These are phyloP conservation scores for Thraustotheca clavata DNA, from an alignment of 352 stramenopile species.

Conservation along the genomic window DNA sequence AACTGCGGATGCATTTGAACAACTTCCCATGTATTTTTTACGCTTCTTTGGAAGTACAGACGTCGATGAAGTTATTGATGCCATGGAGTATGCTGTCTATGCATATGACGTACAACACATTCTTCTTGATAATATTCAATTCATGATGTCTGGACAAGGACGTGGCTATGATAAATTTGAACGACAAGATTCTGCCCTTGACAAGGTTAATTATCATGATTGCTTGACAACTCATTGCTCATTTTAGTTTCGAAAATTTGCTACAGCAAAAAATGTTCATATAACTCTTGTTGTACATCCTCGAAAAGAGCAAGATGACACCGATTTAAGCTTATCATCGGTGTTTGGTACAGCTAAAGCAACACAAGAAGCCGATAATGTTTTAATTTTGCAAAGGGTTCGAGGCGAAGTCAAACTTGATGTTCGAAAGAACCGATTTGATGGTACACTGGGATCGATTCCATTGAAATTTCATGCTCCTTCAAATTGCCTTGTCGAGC, in stretches of 20 bases:
- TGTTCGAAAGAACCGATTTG: constrained; percentile 95
- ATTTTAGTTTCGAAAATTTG: constrained; percentile 87
- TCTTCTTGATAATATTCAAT: constrained; percentile 99
- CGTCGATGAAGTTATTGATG: constrained; percentile 93
- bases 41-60: constrained; percentile 97
- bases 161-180: constrained; percentile 85
- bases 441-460: constrained; percentile 86
- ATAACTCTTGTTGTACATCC: constrained; percentile 98
- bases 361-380: constrained; percentile 99
- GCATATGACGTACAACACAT: constrained; percentile 98
- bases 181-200: constrained; percentile 90
- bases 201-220: constrained; percentile 53
- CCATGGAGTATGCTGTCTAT: constrained; percentile 98
- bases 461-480: constrained; percentile 74
- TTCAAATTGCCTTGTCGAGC: constrained; percentile 53
- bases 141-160: constrained; percentile 94
- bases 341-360: constrained; percentile 98
- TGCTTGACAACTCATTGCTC: constrained; percentile 23
- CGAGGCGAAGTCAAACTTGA: constrained; percentile 90
- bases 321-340: constrained; percentile 88
- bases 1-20: constrained; percentile 87
- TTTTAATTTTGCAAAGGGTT: constrained; percentile 96
- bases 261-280: constrained; percentile 96
- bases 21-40: constrained; percentile 97
- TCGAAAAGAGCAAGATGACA: constrained; percentile 95